Evolutionary conservation across 352 stramenopile genomes (phyloP).

Genomic region (Pythium dissotocum): DNA sequence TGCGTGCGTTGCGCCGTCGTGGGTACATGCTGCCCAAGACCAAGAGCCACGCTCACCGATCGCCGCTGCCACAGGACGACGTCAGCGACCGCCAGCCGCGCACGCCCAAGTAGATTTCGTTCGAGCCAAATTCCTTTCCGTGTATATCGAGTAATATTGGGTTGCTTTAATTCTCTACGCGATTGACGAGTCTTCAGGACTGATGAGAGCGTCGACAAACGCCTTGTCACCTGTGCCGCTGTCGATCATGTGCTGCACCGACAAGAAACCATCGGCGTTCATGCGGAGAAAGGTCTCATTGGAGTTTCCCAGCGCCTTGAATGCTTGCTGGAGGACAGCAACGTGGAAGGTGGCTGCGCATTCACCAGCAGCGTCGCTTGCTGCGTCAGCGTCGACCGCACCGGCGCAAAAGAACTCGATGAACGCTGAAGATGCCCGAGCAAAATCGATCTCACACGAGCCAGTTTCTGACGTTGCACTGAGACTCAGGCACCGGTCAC

Average conservation of each 20-base stretch:
- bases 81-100: background rate
- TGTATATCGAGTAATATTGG: background rate
- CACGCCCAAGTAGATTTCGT: slow-evolving; percentile 3
- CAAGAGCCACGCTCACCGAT: slow-evolving; percentile 23
- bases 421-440: slow-evolving; percentile 65
- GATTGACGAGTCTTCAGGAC: slow-evolving; percentile 57
- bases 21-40: slow-evolving; percentile 67
- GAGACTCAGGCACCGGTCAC: slow-evolving; percentile 42
- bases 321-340: slow-evolving; percentile 75
- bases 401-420: slow-evolving; percentile 78
- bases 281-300: slow-evolving; percentile 84
- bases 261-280: slow-evolving; percentile 79
- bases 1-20: slow-evolving; percentile 65
- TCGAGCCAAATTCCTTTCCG: background rate
- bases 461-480: slow-evolving; percentile 72
- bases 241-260: slow-evolving; percentile 83
- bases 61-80: slow-evolving; percentile 18
- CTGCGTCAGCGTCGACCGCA: slow-evolving; percentile 2
- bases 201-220: slow-evolving; percentile 82
- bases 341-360: slow-evolving; percentile 77
- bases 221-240: slow-evolving; percentile 68
- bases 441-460: slow-evolving; percentile 83
- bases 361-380: background rate
- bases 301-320: slow-evolving; percentile 75
- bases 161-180: background rate